Evolutionary conservation across 768 basidiomycete genomes (phyloP).

Genomic region (Cubamyces lactineus): DNA sequence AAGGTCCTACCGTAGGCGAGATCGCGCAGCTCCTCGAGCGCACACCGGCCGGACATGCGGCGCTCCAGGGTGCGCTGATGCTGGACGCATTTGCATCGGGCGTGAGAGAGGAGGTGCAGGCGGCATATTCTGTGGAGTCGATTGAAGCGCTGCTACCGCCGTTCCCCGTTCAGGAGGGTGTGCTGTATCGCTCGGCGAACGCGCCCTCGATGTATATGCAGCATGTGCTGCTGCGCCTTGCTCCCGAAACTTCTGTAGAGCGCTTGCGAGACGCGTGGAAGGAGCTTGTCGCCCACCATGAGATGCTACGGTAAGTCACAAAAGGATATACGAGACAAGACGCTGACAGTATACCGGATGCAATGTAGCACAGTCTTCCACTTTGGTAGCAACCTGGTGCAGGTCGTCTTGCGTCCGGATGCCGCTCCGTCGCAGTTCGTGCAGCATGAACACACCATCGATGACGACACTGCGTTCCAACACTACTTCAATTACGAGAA

Average conservation of each 20-base stretch:
- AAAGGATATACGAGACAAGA: neutral
- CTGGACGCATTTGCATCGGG: conserved; percentile 9
- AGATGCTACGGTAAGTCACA: conserved; percentile 33
- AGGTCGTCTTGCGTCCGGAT: conserved; percentile 31
- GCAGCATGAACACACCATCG: conserved; percentile 17
- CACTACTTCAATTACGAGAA: conserved; percentile 29
- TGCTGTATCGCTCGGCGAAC: conserved; percentile 46
- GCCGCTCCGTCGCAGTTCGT: conserved; percentile 25
- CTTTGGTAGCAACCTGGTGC: conserved; percentile 34
- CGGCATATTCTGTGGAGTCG: conserved; percentile 2
- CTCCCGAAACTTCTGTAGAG: conserved; percentile 26
- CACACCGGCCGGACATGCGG: neutral
- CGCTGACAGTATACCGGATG: neutral
- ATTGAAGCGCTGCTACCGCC: conserved; percentile 40
- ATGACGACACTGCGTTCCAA: conserved; percentile 21
- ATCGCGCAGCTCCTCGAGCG: conserved; percentile 25
- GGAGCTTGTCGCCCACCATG: conserved; percentile 30
- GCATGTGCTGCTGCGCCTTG: conserved; percentile 42
- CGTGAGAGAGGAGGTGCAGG: conserved; percentile 6
- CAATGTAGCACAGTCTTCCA: conserved; percentile 37
- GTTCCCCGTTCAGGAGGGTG: conserved; percentile 51
- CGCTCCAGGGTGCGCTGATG: neutral
- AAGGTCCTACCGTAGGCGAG: conserved; percentile 27
- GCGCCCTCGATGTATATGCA: conserved; percentile 47
- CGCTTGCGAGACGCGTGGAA: conserved; percentile 41